Base-by-base conservation (phyloP, 1,284 basidiomycete genomes). In the Apiotrichum brassicae region DNA sequence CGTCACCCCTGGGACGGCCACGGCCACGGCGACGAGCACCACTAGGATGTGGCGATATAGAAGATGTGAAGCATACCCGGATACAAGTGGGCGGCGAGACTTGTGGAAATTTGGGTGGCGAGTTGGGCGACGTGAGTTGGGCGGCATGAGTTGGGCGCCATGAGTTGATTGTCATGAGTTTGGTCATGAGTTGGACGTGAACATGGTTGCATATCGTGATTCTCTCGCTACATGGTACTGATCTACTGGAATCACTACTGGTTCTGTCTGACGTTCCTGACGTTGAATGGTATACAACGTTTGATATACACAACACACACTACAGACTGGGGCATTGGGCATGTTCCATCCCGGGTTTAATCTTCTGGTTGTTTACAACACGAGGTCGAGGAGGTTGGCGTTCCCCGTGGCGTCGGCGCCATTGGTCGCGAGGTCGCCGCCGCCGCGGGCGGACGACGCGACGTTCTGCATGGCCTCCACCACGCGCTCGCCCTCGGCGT, bases 1-100 rank as follows among this genome's bases (percentile, higher is more conserved):
- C 63, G 68, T 60, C 77, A 78, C 71, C 77, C 77, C 46, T 78
- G 77, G 77, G 62, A 70, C 54, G 61, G 53, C 46, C 59, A 63
- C 35, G 65, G 53, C 30, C 67, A 68, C 55, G 62, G 70, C 48
- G 43, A 35, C 32, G 43, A 44, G 43, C 43, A 44, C 43, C 43
- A 44, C 43, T 44, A 44, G 24, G 20, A 9, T 19, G 11, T 12
- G n/a, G 13, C 33, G 33, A 34, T 32, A 42, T 42, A 42, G 40
- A 42, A 42, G 28, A 30, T 30, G 25, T 40, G 40, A 32, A 42
- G 40, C 40, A 42, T 42, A 42, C 26, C 40, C 40, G 40, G 40
- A 30, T 32, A 30, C 28, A 30, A 14, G 3, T 30, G 28, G 28
- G 26, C 26, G 26, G 7, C 13, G 26, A 14, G 28, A 30, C n/a